Conservation (phyloP, 140 eudicot species). For the Stevia rebaudiana region DNA sequence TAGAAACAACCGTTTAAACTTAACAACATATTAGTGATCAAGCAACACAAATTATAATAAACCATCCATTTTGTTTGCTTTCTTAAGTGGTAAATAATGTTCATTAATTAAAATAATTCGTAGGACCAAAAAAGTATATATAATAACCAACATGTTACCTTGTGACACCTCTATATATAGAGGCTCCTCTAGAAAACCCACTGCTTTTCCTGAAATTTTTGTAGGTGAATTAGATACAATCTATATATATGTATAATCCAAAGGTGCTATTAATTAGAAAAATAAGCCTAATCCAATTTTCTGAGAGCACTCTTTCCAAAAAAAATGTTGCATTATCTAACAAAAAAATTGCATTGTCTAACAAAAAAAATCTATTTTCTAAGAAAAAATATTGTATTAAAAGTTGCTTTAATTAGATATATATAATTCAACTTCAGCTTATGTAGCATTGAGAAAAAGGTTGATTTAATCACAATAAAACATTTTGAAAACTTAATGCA, state of each 20-base stretch:
- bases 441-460: too few species aligned
- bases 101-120: not conserved
- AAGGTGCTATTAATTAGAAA: not conserved
- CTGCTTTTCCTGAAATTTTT: slow-evolving; percentile 67
- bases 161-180: slow-evolving; percentile 84
- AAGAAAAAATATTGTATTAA: too few species aligned
- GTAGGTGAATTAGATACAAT: not conserved
- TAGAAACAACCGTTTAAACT: not conserved
- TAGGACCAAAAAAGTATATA: not conserved
- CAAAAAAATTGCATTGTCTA: too few species aligned
- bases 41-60: not conserved
- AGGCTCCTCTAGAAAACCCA: slow-evolving; percentile 89
- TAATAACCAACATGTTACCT: slow-evolving; percentile 33
- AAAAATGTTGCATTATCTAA: too few species aligned
- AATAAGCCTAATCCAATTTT: too few species aligned
- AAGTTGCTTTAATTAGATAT: too few species aligned
- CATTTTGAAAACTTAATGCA: too few species aligned
- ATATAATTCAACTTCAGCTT: too few species aligned
- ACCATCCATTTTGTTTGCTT: not conserved
- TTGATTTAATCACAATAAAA: too few species aligned
- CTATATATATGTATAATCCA: not conserved
- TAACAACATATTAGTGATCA: not conserved
- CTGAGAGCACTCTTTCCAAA: too few species aligned
- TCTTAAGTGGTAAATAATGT: not conserved
- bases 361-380: too few species aligned